These are phyloP conservation scores for Botrytis tulipae DNA, from an alignment of 2,329 filamentous ascomycete species.

Conservation along the genomic window DNA sequence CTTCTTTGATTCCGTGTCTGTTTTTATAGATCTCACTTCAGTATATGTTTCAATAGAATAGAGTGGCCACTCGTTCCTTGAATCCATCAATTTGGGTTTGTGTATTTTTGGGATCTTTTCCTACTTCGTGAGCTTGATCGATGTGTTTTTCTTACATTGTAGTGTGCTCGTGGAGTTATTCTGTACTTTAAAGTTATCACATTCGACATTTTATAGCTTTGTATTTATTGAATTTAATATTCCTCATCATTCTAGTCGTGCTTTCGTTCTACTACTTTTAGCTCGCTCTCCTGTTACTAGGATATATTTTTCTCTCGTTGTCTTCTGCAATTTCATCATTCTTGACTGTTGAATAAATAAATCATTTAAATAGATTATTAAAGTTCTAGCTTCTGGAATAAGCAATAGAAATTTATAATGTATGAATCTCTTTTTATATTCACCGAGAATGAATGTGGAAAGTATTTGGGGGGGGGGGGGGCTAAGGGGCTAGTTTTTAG, in stretches of 20 bases:
- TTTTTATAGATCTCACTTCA: background rate
- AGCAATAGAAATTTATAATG: background rate
- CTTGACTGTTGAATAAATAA: rapidly evolving
- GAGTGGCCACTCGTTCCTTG: background rate
- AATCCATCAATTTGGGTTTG: background rate
- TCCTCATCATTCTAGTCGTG: background rate
- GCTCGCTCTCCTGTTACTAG: background rate
- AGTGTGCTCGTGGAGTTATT: background rate
- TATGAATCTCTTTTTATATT: background rate
- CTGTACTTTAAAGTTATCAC: background rate
- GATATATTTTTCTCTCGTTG: background rate
- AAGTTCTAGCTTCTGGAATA: background rate
- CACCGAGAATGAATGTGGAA: background rate
- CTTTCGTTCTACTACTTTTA: rapidly evolving
- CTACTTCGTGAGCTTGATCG: background rate
- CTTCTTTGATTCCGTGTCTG: background rate
- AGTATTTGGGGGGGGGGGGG: background rate
- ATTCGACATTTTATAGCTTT: rapidly evolving
- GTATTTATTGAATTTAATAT: background rate
- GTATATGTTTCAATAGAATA: background rate
- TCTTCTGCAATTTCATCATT: background rate
- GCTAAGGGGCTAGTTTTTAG: background rate
- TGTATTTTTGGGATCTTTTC: background rate
- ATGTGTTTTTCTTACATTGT: background rate
- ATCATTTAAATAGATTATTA: background rate